phyloP scores from a whole-genome alignment of 805 yeast genomes.

The Candida hungchunana region DNA sequence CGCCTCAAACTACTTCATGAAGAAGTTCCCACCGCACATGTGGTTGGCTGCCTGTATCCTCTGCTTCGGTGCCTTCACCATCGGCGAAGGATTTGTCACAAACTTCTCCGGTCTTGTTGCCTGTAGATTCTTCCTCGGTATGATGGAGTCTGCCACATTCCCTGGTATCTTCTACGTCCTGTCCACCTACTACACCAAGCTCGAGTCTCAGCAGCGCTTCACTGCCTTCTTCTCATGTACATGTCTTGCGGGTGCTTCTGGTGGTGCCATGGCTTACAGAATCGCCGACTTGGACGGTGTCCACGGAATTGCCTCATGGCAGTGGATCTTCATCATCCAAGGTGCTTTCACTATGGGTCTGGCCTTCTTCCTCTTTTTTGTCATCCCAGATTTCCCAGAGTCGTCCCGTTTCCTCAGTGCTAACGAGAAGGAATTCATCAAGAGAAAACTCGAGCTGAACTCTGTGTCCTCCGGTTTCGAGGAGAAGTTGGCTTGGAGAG shows the following conservation, averaged over 20 bases:
- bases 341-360: slow-evolving; percentile 41
- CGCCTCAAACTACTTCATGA: slow-evolving; percentile 36
- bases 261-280: slow-evolving; percentile 48
- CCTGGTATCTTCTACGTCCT: slow-evolving; percentile 47
- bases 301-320: slow-evolving; percentile 40
- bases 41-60: slow-evolving; percentile 33
- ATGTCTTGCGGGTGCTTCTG: slow-evolving; percentile 52
- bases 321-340: slow-evolving; percentile 48
- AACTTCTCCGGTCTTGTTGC: slow-evolving; percentile 44
- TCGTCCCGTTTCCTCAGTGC: slow-evolving; percentile 36
- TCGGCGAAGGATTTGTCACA: slow-evolving; percentile 40
- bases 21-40: slow-evolving; percentile 35
- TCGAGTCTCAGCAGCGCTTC: slow-evolving; percentile 44
- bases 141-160: slow-evolving; percentile 49
- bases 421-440: slow-evolving; percentile 36
- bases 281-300: slow-evolving; percentile 44
- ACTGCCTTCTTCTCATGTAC: slow-evolving; percentile 49
- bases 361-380: slow-evolving; percentile 34
- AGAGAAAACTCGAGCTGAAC: slow-evolving; percentile 34
- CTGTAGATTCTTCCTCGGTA: slow-evolving; percentile 48
- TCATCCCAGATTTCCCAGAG: slow-evolving; percentile 41
- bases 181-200: slow-evolving; percentile 44
- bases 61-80: slow-evolving; percentile 38
- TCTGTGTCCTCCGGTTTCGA: slow-evolving; percentile 35
- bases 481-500: slow-evolving; percentile 30